These are phyloP conservation scores for Candida ulmi DNA, from an alignment of 805 yeast species.

Conservation along the genomic window DNA sequence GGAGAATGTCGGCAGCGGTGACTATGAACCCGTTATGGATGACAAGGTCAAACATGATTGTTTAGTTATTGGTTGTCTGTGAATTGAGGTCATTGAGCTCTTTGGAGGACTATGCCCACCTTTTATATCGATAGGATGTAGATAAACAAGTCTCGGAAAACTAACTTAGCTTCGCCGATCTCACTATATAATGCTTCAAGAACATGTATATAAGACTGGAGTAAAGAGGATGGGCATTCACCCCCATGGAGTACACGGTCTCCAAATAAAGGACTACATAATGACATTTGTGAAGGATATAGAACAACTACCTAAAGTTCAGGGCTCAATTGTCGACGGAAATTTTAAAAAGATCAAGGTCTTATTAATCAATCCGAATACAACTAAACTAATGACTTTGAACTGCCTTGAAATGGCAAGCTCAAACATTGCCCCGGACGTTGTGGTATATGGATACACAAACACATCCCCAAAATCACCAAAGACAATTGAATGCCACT, in stretches of 20 bases:
- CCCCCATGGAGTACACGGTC: too few species aligned
- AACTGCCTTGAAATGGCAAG: constrained; percentile 28
- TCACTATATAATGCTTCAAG: too few species aligned
- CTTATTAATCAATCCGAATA: constrained; percentile 27
- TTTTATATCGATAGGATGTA: background rate
- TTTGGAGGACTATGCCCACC: too few species aligned
- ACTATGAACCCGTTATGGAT: constrained; percentile 28
- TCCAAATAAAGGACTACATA: too few species aligned
- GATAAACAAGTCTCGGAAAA: background rate
- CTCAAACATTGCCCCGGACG: constrained; percentile 24
- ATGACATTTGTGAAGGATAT: constrained; percentile 10
- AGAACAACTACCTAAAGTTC: constrained; percentile 11
- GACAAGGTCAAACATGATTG: constrained; percentile 19
- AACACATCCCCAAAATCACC: constrained; percentile 23
- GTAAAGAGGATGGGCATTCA: too few species aligned
- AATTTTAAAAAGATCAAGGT: constrained; percentile 15
- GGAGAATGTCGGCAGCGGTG: constrained; percentile 26
- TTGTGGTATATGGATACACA: constrained; percentile 27
- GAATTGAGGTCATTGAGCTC: too few species aligned
- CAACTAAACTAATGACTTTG: constrained; percentile 25
- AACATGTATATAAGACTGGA: too few species aligned
- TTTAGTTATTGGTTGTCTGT: too few species aligned
- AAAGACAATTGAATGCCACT: constrained; percentile 27
- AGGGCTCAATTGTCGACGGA: background rate
- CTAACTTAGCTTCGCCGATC: constrained; percentile 1